Evolutionary conservation across 1,284 basidiomycete species (phyloP), one percentile per base, ranked within the genome.

Genomic region (Puccinia brachypodii): DNA sequence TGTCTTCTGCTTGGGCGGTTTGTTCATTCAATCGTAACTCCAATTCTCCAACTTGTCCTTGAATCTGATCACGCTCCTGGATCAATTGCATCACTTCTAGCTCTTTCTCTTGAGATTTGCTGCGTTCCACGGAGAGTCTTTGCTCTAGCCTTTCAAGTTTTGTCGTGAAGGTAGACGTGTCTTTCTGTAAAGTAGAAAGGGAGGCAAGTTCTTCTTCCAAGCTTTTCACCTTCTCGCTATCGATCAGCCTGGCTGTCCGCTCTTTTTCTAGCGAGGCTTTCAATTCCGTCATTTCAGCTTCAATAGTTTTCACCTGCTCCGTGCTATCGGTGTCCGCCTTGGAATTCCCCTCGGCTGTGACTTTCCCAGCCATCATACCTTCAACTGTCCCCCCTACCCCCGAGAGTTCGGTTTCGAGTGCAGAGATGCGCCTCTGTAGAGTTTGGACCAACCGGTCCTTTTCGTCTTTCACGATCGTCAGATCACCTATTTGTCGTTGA

Each of bases 31-130:
- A 42, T 31, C 44, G 19, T 16, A 42, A 62, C 66, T 76, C 47
- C 42, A 76, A 47, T 22, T n/a, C 33, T 36, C 47, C 62, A 28
- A 38, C 60, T 31, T 66, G 40, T 9, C 60, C 42, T 11, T 47
- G 47, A 44, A 31, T 53, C 28, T 73, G 56, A 16, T 81, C 69
- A n/a, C 78, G 68, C 40, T 62, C 68, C 16, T 81, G 69, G 36
- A 72, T 81, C 19, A 81, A 31, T 28, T 73, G 68, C 68, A 81
- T 81, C 25, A 81, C 42, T 62, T 81, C 78, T 28, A 81, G 58
- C 53, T 81, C 68, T 44, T 72, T 81, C 40, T 81, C 69, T 22
- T 73, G 68, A 25, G 44, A 60, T 64, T 81, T 81, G 28, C 36
- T 74, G 28, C 69, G 68, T 38, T 81, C 78, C 36, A 25, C 40